Evolutionary conservation across 345 rosid genomes (phyloP).

Genomic region (Limnanthes douglasii): DNA sequence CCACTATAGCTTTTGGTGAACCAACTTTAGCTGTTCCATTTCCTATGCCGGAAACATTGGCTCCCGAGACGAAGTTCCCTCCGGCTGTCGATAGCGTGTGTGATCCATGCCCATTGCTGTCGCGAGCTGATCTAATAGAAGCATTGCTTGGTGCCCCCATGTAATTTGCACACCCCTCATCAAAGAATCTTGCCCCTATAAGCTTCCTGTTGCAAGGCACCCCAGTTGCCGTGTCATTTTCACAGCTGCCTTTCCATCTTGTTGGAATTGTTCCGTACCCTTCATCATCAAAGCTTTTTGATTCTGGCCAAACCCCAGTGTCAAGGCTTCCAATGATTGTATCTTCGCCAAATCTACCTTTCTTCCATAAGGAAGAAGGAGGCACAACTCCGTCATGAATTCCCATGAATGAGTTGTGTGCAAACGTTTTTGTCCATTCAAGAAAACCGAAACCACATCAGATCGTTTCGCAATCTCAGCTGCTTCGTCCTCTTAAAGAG

Average conservation of each 20-base stretch:
- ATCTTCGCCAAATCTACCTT: slow-evolving; percentile 32
- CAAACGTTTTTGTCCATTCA: slow-evolving; percentile 19
- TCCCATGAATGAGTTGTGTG: slow-evolving; percentile 54
- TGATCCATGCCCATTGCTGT: slow-evolving; percentile 18
- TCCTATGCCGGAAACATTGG: slow-evolving; percentile 6
- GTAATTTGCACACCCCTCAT: slow-evolving; percentile 17
- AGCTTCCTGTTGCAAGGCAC: slow-evolving; percentile 57
- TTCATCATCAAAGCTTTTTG: slow-evolving; percentile 31
- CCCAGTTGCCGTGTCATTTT: slow-evolving; percentile 14
- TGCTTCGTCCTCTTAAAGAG: slow-evolving; percentile 32
- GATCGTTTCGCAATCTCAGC: slow-evolving; percentile 31
- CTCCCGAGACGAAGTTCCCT: slow-evolving; percentile 17
- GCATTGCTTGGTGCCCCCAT: slow-evolving; percentile 1
- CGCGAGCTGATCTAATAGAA: slow-evolving; percentile 12
- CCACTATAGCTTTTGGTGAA: slow-evolving; percentile 23
- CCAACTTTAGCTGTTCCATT: slow-evolving; percentile 24
- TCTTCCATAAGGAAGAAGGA: slow-evolving; percentile 19
- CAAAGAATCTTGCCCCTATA: slow-evolving; percentile 43
- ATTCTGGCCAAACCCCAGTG: slow-evolving; percentile 71
- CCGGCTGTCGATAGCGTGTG: slow-evolving; percentile 28
- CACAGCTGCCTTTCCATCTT: slow-evolving; percentile 37
- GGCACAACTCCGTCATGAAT: slow-evolving; percentile 21
- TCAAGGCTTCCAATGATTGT: slow-evolving; percentile 39
- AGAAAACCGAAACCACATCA: slow-evolving; percentile 27
- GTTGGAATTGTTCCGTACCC: slow-evolving; percentile 37